These are phyloP conservation scores for Gigaspora rosea DNA, from an alignment of 192 early-diverging fungal species.

Conservation along the genomic window DNA sequence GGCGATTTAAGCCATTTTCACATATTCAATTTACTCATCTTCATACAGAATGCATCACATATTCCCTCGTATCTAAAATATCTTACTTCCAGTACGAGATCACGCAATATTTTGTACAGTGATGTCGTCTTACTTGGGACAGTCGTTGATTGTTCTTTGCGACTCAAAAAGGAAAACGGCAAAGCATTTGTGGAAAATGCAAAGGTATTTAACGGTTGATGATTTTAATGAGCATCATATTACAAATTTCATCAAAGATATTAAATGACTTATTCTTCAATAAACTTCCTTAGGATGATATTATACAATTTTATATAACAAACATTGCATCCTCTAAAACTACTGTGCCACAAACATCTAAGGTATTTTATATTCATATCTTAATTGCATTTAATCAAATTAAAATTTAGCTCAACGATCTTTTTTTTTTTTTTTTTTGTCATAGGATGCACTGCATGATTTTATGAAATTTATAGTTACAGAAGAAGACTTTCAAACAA, in stretches of 20 bases:
- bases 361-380: constrained; percentile 36
- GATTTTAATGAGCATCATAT: too few species aligned
- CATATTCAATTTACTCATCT: background rate
- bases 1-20: background rate
- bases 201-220: background rate
- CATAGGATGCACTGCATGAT: constrained; percentile 52
- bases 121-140: constrained; percentile 65
- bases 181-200: constrained; percentile 15
- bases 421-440: background rate
- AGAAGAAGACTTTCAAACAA: constrained; percentile 51
- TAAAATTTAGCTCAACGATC: background rate
- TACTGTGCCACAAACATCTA: constrained; percentile 43
- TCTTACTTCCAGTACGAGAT: constrained; percentile 43
- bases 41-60: constrained; percentile 43
- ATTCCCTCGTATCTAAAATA: constrained; percentile 57
- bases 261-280: too few species aligned
- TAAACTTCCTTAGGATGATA: constrained; percentile 38
- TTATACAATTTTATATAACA: constrained; percentile 63
- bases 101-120: constrained; percentile 46
- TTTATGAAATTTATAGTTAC: constrained; percentile 63
- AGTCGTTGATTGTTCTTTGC: constrained; percentile 58
- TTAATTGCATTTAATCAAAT: constrained; percentile 26
- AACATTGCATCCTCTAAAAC: constrained; percentile 57
- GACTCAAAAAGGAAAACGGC: constrained; percentile 42
- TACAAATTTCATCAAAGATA: too few species aligned